phyloP scores from a whole-genome alignment of 331 rosid genomes.

The Quercus tomentella region DNA sequence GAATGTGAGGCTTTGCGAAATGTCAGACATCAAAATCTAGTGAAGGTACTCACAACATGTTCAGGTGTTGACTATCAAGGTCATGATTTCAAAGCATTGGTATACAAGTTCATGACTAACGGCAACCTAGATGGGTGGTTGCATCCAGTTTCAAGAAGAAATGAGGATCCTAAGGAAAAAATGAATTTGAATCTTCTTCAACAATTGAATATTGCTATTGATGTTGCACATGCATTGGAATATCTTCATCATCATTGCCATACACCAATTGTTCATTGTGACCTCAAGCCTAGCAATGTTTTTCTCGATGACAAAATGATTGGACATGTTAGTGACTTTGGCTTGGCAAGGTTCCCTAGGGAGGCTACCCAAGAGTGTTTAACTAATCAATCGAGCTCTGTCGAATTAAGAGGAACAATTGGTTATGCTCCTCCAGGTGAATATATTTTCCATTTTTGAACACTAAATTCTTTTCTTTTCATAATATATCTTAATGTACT shows the following conservation, averaged over 20 bases:
- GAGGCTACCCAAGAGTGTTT: conserved; percentile 19
- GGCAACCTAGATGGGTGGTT: conserved; percentile 49
- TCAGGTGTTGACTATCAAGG: conserved; percentile 46
- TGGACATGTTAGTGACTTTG: conserved; percentile 61
- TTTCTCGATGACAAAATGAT: conserved; percentile 51
- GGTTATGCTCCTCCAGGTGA: conserved; percentile 59
- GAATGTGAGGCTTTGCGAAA: conserved; percentile 43
- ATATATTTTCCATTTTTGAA: not conserved
- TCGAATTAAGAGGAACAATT: conserved; percentile 42
- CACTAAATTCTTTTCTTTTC: not conserved
- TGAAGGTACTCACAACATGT: conserved; percentile 39
- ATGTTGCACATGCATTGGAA: conserved; percentile 48
- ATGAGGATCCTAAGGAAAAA: not conserved
- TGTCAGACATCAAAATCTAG: conserved; percentile 49
- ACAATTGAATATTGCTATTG: conserved; percentile 41
- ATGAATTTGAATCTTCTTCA: conserved; percentile 29
- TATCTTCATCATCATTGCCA: conserved; percentile 50
- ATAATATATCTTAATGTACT: not conserved
- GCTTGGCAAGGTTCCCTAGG: conserved; percentile 45
- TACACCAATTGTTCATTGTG: conserved; percentile 52
- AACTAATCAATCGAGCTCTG: conserved; percentile 10
- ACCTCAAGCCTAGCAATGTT: conserved; percentile 55
- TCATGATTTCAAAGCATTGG: conserved; percentile 49
- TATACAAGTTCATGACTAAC: conserved; percentile 46
- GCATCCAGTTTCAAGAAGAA: conserved; percentile 24